phyloP scores from a whole-genome alignment of 2,329 filamentous ascomycete genomes.

The Xylariaceae sp. region DNA sequence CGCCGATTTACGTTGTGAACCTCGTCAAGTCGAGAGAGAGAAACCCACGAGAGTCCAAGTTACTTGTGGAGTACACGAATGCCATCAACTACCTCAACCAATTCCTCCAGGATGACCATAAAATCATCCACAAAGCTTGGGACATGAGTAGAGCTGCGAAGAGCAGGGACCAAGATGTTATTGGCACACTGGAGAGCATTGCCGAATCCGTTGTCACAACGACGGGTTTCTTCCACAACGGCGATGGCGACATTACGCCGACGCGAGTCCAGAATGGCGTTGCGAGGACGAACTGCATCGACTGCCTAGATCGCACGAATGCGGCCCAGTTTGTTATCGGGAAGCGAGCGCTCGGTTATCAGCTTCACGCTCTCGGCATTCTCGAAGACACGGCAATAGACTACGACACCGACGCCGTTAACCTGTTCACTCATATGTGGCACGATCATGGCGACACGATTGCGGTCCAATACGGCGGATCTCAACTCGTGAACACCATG shows the following conservation, averaged over 20 bases:
- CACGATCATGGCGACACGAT: slow-evolving; percentile 98
- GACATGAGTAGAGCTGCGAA: slow-evolving; percentile 98
- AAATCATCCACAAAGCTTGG: slow-evolving; percentile 93
- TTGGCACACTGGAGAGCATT: slow-evolving; percentile 85
- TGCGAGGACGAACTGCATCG: slow-evolving; percentile 95
- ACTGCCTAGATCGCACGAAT: slow-evolving; percentile 95
- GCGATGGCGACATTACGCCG: slow-evolving; percentile 67
- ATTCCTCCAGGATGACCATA: slow-evolving; percentile 79
- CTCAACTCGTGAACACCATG: slow-evolving; percentile 98
- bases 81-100: slow-evolving; percentile 93
- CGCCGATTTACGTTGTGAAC: slow-evolving; percentile 89
- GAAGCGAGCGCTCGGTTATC: slow-evolving; percentile 88
- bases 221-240: slow-evolving; percentile 96
- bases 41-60: slow-evolving; percentile 86
- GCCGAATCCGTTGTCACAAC: slow-evolving; percentile 82
- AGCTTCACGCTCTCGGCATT: slow-evolving; percentile 88
- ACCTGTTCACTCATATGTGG: slow-evolving; percentile 97
- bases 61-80: slow-evolving; percentile 83
- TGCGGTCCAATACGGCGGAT: slow-evolving; percentile 95
- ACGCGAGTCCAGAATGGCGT: slow-evolving; percentile 85
- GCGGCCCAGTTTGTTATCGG: slow-evolving; percentile 97
- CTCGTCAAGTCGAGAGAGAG: slow-evolving; percentile 88
- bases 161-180: slow-evolving; percentile 88
- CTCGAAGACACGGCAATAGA: slow-evolving; percentile 77
- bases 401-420: slow-evolving; percentile 94